Conservation (phyloP, 2,329 filamentous ascomycete species). For the Colletotrichum sidae region DNA sequence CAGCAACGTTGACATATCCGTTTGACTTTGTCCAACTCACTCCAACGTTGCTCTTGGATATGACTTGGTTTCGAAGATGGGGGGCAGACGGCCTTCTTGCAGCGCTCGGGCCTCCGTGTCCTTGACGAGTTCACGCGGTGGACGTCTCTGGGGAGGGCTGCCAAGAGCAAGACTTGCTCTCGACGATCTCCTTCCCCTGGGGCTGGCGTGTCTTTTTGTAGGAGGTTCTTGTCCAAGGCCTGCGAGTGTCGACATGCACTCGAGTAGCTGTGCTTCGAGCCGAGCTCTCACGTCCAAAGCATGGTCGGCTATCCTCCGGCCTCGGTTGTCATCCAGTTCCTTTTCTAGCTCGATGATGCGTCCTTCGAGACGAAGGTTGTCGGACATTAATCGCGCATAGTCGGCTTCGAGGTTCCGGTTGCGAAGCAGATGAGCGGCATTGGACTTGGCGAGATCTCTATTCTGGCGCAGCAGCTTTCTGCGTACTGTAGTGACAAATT, state of each 20-base stretch:
- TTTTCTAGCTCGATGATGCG: slow-evolving; percentile 77
- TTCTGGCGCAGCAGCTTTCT: slow-evolving; percentile 86
- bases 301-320: slow-evolving; percentile 71
- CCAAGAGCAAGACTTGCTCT: slow-evolving; percentile 43
- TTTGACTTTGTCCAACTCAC: slow-evolving; percentile 56
- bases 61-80: slow-evolving; percentile 76
- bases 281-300: slow-evolving; percentile 76
- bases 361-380: slow-evolving; percentile 80
- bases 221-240: slow-evolving; percentile 73
- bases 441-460: slow-evolving; percentile 82
- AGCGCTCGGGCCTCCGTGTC: slow-evolving; percentile 62
- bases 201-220: slow-evolving; percentile 55
- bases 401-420: slow-evolving; percentile 84
- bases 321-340: slow-evolving; percentile 71
- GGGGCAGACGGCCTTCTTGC: slow-evolving; percentile 69
- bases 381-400: slow-evolving; percentile 78
- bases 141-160: slow-evolving; percentile 66
- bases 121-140: slow-evolving; percentile 64
- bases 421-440: slow-evolving; percentile 80
- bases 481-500: slow-evolving; percentile 68
- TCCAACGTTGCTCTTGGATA: slow-evolving; percentile 76
- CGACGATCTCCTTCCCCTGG: slow-evolving; percentile 24
- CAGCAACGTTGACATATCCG: slow-evolving; percentile 34
- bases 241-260: slow-evolving; percentile 76
- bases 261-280: slow-evolving; percentile 77